Conservation (phyloP, 306 rosid genomes). For the Bauhinia variegata region DNA sequence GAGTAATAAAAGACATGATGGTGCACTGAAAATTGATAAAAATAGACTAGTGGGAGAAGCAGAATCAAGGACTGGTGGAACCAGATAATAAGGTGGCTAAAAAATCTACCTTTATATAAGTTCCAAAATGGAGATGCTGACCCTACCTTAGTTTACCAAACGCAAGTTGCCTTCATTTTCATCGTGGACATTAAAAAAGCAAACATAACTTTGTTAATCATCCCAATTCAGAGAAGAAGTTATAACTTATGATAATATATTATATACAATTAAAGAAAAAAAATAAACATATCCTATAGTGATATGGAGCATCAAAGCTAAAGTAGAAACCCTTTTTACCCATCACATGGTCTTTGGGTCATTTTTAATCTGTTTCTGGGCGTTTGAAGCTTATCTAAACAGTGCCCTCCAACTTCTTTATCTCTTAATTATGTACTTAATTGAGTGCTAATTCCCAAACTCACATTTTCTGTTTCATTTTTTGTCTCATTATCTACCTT, state of each 20-base stretch:
- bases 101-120: constrained; percentile 38
- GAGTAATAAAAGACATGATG: too few species aligned
- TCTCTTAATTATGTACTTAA: constrained; percentile 7
- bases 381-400: constrained; percentile 32
- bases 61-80: constrained; percentile 47
- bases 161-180: constrained; percentile 51
- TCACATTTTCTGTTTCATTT: too few species aligned
- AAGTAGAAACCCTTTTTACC: constrained; percentile 13
- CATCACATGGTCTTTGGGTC: constrained; percentile 28
- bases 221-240: constrained; percentile 8
- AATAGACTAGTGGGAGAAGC: constrained; percentile 57
- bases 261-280: too few species aligned
- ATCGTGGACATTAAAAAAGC: constrained; percentile 25
- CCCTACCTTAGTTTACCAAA: constrained; percentile 41
- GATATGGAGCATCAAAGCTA: constrained; percentile 6
- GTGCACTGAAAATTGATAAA: too few species aligned
- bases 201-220: constrained; percentile 44
- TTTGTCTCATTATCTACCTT: too few species aligned
- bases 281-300: too few species aligned
- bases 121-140: constrained; percentile 35
- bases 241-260: not conserved
- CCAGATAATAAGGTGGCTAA: constrained; percentile 45
- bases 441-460: constrained; percentile 8
- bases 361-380: not conserved
- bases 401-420: constrained; percentile 19